A percentile compares a stretch with the other conserved stretches of the same genome.
Evolutionary conservation across 257 asterid species (phyloP).

Genomic region (Fraxinus pennsylvanica): DNA sequence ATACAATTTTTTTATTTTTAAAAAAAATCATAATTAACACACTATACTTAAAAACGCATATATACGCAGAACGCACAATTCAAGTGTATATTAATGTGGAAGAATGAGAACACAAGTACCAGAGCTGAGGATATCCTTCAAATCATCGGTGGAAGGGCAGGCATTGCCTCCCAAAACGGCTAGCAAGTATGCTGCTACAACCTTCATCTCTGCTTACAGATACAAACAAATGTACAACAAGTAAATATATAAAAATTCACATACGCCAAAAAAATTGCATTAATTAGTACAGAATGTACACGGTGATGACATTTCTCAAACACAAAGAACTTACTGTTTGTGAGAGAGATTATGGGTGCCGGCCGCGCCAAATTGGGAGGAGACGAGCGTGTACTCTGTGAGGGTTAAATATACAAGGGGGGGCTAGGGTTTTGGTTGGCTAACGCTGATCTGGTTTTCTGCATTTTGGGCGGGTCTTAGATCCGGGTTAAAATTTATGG

Average conservation of each 20-base stretch:
- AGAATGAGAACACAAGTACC: slow-evolving; percentile 17
- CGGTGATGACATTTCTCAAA: background rate
- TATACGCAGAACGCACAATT: background rate
- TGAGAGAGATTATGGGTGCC: slow-evolving; percentile 1
- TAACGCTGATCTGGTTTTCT: slow-evolving; percentile 6
- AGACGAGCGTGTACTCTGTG: background rate
- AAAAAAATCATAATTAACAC: background rate
- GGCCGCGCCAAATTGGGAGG: slow-evolving; percentile 15
- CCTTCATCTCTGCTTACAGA: slow-evolving; percentile 35
- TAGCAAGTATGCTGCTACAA: slow-evolving; percentile 40
- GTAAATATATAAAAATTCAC: background rate
- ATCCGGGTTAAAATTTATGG: background rate
- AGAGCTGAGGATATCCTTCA: slow-evolving; percentile 32
- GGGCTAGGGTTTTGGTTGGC: slow-evolving; percentile 25
- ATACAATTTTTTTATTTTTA: too few relatives aligned
- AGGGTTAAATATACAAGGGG: too few relatives aligned
- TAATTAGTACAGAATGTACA: background rate
- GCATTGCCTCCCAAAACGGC: slow-evolving; percentile 42
- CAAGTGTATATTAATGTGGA: background rate
- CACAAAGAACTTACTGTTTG: slow-evolving; percentile 12
- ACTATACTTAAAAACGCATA: background rate
- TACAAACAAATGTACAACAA: background rate
- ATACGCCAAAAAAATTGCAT: background rate
- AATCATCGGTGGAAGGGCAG: slow-evolving; percentile 32
- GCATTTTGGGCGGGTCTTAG: background rate